A percentile compares a stretch with the other conserved stretches of the same genome.
Conservation (phyloP, 2,329 filamentous ascomycete species). For the Orbilia javanica region DNA sequence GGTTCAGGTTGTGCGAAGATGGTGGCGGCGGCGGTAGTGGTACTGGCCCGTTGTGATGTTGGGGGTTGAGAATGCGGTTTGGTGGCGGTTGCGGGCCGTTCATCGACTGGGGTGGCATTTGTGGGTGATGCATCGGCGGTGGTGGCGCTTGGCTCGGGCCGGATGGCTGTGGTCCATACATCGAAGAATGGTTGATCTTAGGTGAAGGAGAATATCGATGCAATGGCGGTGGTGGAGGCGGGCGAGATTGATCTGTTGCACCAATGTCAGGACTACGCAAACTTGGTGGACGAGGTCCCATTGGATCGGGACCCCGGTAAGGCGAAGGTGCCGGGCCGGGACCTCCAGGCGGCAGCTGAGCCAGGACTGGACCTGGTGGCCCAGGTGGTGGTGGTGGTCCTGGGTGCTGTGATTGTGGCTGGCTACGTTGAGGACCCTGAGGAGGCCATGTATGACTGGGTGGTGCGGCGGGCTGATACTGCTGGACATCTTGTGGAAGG, state of each 20-base stretch:
- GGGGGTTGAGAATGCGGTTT: conserved; percentile 65
- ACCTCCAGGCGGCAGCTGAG: conserved; percentile 65
- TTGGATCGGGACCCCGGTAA: conserved; percentile 63
- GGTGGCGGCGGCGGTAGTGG: conserved; percentile 61
- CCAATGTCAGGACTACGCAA: conserved; percentile 59
- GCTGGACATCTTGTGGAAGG: conserved; percentile 88
- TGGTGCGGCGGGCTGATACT: conserved; percentile 86
- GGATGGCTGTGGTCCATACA: conserved; percentile 71
- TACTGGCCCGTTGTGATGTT: conserved; percentile 65
- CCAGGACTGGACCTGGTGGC: conserved; percentile 65
- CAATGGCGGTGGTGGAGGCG: conserved; percentile 66
- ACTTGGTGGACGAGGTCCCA: conserved; percentile 61
- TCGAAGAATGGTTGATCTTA: conserved; percentile 58
- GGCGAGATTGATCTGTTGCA: conserved; percentile 62
- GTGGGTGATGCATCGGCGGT: conserved; percentile 67
- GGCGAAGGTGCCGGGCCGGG: conserved; percentile 60
- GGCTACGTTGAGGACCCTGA: conserved; percentile 78
- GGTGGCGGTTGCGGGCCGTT: conserved; percentile 68
- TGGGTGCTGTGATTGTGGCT: conserved; percentile 74
- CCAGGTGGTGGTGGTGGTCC: conserved; percentile 64
- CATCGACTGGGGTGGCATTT: conserved; percentile 66
- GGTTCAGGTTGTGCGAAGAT: conserved; percentile 62
- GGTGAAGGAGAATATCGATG: conserved; percentile 61
- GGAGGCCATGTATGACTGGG: conserved; percentile 73
- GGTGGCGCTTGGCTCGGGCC: conserved; percentile 63